Evolutionary conservation across 768 basidiomycete species (phyloP), one percentile per base, ranked within the genome.

Genomic region (Leccinum boreale): DNA sequence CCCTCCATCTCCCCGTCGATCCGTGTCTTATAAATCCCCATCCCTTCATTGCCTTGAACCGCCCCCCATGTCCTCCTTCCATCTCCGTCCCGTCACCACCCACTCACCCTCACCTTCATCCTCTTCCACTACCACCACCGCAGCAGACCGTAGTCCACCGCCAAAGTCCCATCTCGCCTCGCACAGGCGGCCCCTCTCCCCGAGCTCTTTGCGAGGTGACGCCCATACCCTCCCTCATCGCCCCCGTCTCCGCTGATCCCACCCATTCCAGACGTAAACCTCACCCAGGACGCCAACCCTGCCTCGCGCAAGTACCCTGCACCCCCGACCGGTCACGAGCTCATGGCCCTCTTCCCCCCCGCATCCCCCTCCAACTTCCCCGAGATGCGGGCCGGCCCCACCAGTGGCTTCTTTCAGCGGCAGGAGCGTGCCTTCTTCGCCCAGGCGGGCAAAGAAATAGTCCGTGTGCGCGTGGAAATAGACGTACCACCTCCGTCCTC

Each of bases 391-490:
- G 78, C 81, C 2, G 85, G 85, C 1, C 83, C 87, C 3, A 90
- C 90, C 0, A 85, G 84, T 51, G 82, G 84, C 28, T 90, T 81
- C 69, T 92, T 92, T 69, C 81, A 84, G 61, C 77, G 82, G 0
- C 86, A 92, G 70, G 89, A 92, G 64, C 86, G 89, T 55, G 86
- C 85, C 8, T 92, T 89, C 71, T 92, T 92, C 62, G 87, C 88
- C 1, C 84, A 88, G 64, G 86, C 86, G 0, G 89, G 88, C 23
- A 85, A 82, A 59, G 89, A 90, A 70, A 88, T 90, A 62, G 83
- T 90, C 44, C 84, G 88, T 26, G 85, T 89, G 28, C 81, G 85
- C 24, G 80, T 89, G 42, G 88, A 90, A 67, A 78, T 89, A 55
- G 88, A 89, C 70, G 70, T 85, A 17, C 67, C 71, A 19, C 73